Conservation (phyloP, 768 basidiomycete species). For the Lentinula edodes region DNA sequence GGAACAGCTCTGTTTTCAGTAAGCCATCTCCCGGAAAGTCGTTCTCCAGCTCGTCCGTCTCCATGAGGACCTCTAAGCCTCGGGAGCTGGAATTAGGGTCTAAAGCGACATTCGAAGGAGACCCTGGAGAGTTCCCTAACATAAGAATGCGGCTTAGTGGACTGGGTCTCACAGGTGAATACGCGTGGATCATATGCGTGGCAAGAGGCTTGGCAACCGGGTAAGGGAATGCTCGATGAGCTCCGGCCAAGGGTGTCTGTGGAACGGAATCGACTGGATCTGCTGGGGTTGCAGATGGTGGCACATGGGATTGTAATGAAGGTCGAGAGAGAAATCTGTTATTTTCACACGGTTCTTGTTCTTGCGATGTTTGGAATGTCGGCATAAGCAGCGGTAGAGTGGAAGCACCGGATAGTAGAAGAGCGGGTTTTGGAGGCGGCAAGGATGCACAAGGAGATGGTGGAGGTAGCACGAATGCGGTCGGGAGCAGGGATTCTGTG, state of each 20-base stretch:
- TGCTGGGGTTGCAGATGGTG: not conserved
- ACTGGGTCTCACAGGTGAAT: constrained; percentile 76
- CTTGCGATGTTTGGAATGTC: constrained; percentile 5
- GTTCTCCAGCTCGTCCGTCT: not conserved
- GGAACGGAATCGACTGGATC: constrained; percentile 13
- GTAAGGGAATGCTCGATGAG: constrained; percentile 42
- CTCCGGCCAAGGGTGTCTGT: constrained; percentile 23
- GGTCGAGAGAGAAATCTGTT: not conserved
- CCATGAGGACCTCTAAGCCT: not conserved
- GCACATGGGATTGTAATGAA: not conserved
- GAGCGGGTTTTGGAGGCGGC: constrained; percentile 45
- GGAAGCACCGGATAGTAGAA: constrained; percentile 17
- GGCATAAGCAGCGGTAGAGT: constrained; percentile 7
- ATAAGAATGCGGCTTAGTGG: constrained; percentile 76
- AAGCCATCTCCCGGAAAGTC: constrained; percentile 15
- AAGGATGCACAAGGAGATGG: constrained; percentile 63
- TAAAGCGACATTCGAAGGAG: not conserved
- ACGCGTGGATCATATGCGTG: constrained; percentile 69
- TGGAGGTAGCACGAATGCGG: constrained; percentile 73
- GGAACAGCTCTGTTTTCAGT: constrained; percentile 18
- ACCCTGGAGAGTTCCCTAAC: constrained; percentile 53
- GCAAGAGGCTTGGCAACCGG: constrained; percentile 70
- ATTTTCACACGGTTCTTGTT: not conserved
- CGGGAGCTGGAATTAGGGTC: not conserved
- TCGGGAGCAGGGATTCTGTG: constrained; percentile 51